A percentile compares a stretch with the other conserved stretches of the same genome.
phyloP scores from a whole-genome alignment of 108 stramenopile genomes.

The Conticribra guillardii region DNA sequence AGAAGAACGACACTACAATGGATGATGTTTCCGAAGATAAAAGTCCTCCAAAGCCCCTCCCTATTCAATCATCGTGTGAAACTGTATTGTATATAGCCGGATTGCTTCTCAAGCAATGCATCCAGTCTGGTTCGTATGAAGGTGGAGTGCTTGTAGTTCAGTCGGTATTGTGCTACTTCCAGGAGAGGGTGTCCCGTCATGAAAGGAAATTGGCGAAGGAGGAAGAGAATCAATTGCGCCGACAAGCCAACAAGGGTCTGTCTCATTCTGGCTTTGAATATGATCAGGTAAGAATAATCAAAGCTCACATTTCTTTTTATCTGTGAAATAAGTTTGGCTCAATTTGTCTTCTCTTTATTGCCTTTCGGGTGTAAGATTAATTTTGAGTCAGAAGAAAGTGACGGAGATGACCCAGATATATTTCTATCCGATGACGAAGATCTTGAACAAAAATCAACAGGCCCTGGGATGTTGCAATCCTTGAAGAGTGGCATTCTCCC shows the following conservation, averaged over 20 bases:
- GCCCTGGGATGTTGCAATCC: slow-evolving; percentile 39
- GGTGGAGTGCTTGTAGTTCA: slow-evolving; percentile 70
- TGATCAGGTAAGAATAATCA: slow-evolving; percentile 56
- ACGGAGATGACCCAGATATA: slow-evolving; percentile 37
- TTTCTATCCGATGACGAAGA: slow-evolving; percentile 72
- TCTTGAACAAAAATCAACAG: slow-evolving; percentile 22
- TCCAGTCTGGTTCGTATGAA: slow-evolving; percentile 58
- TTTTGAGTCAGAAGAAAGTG: slow-evolving; percentile 40
- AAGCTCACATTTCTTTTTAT: neutral
- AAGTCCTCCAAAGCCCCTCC: slow-evolving; percentile 25
- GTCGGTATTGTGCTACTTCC: slow-evolving; percentile 67
- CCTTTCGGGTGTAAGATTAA: slow-evolving; percentile 17
- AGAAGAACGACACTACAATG: neutral
- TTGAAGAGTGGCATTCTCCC: slow-evolving; percentile 68
- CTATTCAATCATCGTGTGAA: slow-evolving; percentile 70
- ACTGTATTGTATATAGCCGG: slow-evolving; percentile 73
- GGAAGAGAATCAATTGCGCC: slow-evolving; percentile 30
- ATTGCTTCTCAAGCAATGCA: slow-evolving; percentile 69
- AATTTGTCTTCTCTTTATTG: neutral
- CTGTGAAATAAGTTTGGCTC: neutral
- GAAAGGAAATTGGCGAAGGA: slow-evolving; percentile 31
- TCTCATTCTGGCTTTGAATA: slow-evolving; percentile 48
- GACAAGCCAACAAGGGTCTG: slow-evolving; percentile 37
- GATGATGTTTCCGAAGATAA: slow-evolving; percentile 2
- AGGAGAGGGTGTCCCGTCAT: slow-evolving; percentile 53